Evolutionary conservation across 2,329 filamentous ascomycete species (phyloP), one percentile per base, ranked within the genome.

Genomic region (Corynespora cassiicola): DNA sequence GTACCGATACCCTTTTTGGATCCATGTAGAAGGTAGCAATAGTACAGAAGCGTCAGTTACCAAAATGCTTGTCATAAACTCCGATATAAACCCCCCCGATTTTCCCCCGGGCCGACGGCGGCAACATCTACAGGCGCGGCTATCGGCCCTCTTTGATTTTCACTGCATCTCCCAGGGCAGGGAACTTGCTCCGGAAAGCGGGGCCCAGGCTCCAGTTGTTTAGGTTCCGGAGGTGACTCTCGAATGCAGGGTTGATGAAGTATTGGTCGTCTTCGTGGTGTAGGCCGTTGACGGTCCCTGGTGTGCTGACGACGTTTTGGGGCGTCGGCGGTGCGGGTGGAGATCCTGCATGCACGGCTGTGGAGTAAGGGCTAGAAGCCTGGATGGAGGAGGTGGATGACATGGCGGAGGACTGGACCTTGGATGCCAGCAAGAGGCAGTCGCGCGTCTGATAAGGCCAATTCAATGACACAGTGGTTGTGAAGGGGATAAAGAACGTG

Each of bases 221-320:
- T 24, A 90, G 61, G 27, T 87, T 78, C 3, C 86, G 72, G 31
- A 96, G 61, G 63, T 96, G 90, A 23, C 82, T 76, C 69, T 95
- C 88, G 63, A 95, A 96, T 0, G 89, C 87, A 0, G 90, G 90
- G 50, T 94, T 95, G 47, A 96, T 89, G 48, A 87, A 77, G 43
- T 90, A 74, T 56, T 90, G 85, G 7, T 85, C 81, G 3, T 65
- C 61, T 11, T 65, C 65, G 16, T 52, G 58, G 7, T 51, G 48
- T 2, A 56, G 37, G 2, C 29, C 15, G 6, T 42, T 28, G 16
- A 46, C 19, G 7, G 29, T 27, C 6, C 48, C 56, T 7, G 59
- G 52, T 3, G 56, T 59, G 19, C 54, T 49, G 5, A 29, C 45
- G 3, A 47, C 26, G 6, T 54, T 25, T 9, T 52, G 54, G 1